Evolutionary conservation across 352 stramenopile genomes (phyloP), one percentile per base, ranked within the genome.

Genomic region (Hyaloperonospora arabidopsidis): DNA sequence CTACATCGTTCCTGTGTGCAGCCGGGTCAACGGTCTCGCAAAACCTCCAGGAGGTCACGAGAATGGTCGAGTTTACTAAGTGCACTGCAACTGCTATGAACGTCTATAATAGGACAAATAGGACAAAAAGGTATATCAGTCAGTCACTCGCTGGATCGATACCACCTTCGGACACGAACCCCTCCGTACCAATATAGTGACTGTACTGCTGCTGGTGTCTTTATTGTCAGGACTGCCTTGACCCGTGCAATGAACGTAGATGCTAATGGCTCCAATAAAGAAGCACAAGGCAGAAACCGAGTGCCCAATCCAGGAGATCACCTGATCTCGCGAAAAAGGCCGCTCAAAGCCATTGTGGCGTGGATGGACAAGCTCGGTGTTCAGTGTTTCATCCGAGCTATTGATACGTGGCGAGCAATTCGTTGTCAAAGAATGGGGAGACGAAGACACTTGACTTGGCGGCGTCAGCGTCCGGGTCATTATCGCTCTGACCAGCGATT

Each of bases 311-410:
- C 79, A 89, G 0, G 79, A 83, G 57, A 90, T 72, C 38, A 88
- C 68, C 48, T 94, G 84, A 49, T 94, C 84, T 15, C 72, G 69
- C n/a, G 84, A 87, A 45, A 74, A 85, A 15, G 84, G 84, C 3
- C 61, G 61, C 49, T 87, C 67, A 17, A 92, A 71, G 41, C 82
- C 82, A 46, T 92, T 87, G 60, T 57, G 71, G 21, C 82, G 82
- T 59, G 82, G 71, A 29, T 60, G 49, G 45, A 56, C 70, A 2
- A 79, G 54, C 46, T 71, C 40, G 19, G 65, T 43, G 41, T 43
- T 57, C 7, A 48, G 14, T 8, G 22, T 46, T 29, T 62, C 56
- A 40, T 17, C 57, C n/a, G 34, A 32, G 18, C 18, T 47, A 36
- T 22, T 65, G 29, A 15, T 59, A 38, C 43, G 52, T 10, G 56